Conservation (phyloP, 1,284 basidiomycete species). For the Taiwanofungus camphoratus region DNA sequence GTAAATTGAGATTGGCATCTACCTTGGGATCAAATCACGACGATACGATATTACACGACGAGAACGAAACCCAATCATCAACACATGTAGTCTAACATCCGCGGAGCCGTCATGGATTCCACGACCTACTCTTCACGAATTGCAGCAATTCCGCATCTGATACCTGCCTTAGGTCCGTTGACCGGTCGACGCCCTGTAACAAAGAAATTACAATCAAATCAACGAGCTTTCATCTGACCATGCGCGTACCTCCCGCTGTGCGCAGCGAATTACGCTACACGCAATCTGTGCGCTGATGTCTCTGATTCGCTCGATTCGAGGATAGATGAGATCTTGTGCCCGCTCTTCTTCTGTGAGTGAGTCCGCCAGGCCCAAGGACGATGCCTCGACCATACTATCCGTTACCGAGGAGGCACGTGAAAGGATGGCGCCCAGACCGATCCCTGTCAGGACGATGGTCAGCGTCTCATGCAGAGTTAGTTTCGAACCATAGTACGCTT, state of each 20-base stretch:
- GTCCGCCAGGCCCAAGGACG: conserved; percentile 73
- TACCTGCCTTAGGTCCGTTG: conserved; percentile 47
- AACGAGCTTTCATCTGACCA: background rate
- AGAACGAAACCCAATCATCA: too few relatives aligned
- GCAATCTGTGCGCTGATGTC: conserved; percentile 80
- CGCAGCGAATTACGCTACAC: conserved; percentile 65
- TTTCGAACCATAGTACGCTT: conserved; percentile 19
- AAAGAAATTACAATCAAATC: background rate
- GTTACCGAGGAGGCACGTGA: conserved; percentile 62
- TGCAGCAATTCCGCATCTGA: conserved; percentile 48
- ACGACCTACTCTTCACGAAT: conserved; percentile 63
- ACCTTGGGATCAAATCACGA: background rate
- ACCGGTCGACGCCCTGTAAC: conserved; percentile 53
- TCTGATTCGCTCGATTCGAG: conserved; percentile 73
- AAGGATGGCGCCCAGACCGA: conserved; percentile 79
- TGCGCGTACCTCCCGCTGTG: conserved; percentile 61
- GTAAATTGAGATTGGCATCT: too few relatives aligned
- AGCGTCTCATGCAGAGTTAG: background rate
- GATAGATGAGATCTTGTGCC: conserved; percentile 63
- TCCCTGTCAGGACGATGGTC: conserved; percentile 37
- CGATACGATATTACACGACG: background rate
- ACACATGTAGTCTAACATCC: too few relatives aligned
- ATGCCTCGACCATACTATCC: conserved; percentile 78
- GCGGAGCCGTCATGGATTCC: conserved; percentile 44
- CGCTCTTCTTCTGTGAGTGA: conserved; percentile 73